Base-by-base conservation (phyloP, 75 land plant species). In the Pinus albicaulis region DNA sequence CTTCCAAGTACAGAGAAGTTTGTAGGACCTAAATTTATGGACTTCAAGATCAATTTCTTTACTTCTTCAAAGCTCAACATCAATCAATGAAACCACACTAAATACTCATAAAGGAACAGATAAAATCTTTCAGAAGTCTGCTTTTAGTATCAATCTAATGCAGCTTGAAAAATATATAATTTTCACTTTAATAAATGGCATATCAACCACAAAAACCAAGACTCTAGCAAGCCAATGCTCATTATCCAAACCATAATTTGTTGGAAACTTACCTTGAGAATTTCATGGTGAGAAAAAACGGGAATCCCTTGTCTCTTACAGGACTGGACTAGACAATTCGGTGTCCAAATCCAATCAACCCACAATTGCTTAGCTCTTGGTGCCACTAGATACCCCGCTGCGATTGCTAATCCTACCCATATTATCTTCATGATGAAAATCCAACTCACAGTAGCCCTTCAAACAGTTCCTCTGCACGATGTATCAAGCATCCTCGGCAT, bases 301-400 rank as follows among this genome's bases (percentile, higher is more conserved):
- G 56, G 56, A 12, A 71, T 71, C 14, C 73, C 73, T 71, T 71
- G 56, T 71, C 56, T 71, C 56, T 48, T 25, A 6, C 73, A 53
- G 55, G 24, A 71, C 16, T 55, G 36, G 4, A 71, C 57, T 8
- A 71, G 26, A 53, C 57, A 52, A 25, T 48, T 55, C 5, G 73
- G 73, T 23, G 22, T 53, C 73, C 55, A 71, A 71, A 71, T 71
- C 57, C 73, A 53, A 19, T 71, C 73, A 71, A 71, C 16, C 56
- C 73, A 71, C 28, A 53, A 53, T 52, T 15, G 57, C 20, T 71
- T 53, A 15, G 56, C 55, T 52, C 22, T 48, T 8, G 73, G 56
- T 36, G 41, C 25, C n/a, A 71, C 41, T 3, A 55, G 25, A 71
- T 12, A 71, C 12, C 26, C 56, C 56, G 22, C 16, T 24, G 73